These are phyloP conservation scores for Alectoria sarmentosa DNA, from an alignment of 495 filamentous ascomycete species.

Conservation along the genomic window DNA sequence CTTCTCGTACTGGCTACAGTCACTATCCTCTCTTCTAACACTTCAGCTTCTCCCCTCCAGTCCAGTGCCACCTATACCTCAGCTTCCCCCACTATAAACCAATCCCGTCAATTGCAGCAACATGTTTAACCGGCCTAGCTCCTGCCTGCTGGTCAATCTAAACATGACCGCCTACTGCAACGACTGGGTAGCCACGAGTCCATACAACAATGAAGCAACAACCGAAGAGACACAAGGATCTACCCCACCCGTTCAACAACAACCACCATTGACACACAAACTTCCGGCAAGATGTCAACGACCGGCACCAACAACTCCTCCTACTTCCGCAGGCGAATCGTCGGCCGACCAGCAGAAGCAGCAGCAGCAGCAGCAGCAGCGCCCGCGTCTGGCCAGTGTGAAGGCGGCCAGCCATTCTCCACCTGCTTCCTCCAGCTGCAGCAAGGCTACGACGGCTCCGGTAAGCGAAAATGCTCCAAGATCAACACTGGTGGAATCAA, in stretches of 20 bases:
- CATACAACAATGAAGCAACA: not conserved
- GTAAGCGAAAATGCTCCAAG: not conserved
- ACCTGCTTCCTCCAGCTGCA: not conserved
- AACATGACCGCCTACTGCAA: conserved; percentile 3
- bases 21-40: not conserved
- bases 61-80: not conserved
- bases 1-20: not conserved
- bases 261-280: not conserved
- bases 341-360: not conserved
- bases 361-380: not conserved
- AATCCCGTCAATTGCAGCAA: not conserved
- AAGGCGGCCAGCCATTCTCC: not conserved
- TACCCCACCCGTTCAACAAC: not conserved
- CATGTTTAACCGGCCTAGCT: not conserved
- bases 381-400: not conserved
- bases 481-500: not conserved
- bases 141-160: not conserved
- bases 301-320: not conserved
- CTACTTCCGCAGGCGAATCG: not conserved
- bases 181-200: not conserved
- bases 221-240: not conserved
- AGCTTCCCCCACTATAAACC: not conserved
- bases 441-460: not conserved
- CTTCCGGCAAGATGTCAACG: not conserved
- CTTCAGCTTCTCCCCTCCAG: not conserved